Conservation (phyloP, 257 asterid genomes). For the Phtheirospermum japonicum region DNA sequence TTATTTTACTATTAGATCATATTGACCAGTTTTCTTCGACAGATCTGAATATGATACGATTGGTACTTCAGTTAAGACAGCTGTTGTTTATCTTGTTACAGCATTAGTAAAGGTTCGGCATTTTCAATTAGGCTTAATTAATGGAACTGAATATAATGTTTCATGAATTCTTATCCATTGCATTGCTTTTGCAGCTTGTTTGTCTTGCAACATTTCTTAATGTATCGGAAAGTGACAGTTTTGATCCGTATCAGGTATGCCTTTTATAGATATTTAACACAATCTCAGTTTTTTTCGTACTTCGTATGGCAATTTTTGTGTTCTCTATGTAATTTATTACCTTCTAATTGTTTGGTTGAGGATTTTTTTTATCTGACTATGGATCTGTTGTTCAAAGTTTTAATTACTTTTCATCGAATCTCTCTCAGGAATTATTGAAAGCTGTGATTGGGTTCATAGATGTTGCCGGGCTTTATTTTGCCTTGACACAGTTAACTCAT, state of each 20-base stretch:
- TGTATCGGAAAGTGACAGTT: constrained; percentile 84
- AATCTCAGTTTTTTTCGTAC: neutral
- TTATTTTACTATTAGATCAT: neutral
- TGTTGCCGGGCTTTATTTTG: constrained; percentile 95
- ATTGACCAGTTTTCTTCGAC: constrained; percentile 25
- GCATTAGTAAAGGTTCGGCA: constrained; percentile 77
- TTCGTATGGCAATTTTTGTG: neutral
- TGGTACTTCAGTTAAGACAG: constrained; percentile 84
- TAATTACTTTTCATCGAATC: constrained; percentile 1
- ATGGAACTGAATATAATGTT: neutral
- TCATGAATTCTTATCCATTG: constrained; percentile 2
- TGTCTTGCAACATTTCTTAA: constrained; percentile 97
- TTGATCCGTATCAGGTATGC: constrained; percentile 91
- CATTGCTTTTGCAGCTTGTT: constrained; percentile 62
- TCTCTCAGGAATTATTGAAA: constrained; percentile 77
- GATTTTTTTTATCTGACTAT: neutral
- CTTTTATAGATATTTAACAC: neutral
- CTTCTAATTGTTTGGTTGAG: too few relatives aligned
- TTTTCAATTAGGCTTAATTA: neutral
- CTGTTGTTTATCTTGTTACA: constrained; percentile 77
- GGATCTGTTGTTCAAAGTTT: constrained; percentile 11
- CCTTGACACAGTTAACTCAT: constrained; percentile 91
- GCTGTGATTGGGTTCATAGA: constrained; percentile 93
- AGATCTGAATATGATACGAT: constrained; percentile 97
- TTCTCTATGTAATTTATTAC: neutral